Conservation (phyloP, 345 rosid genomes). For the Eucalyptus virginea region DNA sequence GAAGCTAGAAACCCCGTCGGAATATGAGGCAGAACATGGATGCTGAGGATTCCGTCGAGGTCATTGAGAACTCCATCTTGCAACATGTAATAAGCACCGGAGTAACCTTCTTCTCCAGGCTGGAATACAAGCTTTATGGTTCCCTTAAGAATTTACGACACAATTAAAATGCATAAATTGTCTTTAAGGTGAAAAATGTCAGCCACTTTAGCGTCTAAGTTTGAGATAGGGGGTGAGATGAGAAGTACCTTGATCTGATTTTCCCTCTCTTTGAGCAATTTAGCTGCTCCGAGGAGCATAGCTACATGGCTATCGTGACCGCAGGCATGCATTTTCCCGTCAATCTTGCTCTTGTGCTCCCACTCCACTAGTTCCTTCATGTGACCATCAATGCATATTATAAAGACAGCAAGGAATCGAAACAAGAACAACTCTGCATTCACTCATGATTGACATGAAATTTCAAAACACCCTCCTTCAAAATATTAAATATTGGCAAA, state of each 20-base stretch:
- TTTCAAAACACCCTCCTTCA: not conserved
- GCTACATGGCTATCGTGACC: constrained; percentile 69
- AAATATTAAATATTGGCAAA: not conserved
- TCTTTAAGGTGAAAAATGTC: not conserved
- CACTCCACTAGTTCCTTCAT: constrained; percentile 58
- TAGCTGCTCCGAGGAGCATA: constrained; percentile 81
- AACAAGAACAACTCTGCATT: not conserved
- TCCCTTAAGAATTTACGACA: constrained; percentile 17
- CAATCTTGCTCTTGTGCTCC: constrained; percentile 54
- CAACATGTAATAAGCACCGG: constrained; percentile 61
- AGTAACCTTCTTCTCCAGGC: constrained; percentile 69
- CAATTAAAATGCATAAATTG: not conserved
- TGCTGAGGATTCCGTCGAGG: constrained; percentile 34
- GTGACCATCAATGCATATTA: not conserved
- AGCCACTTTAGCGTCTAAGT: not conserved
- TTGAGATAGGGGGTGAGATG: not conserved
- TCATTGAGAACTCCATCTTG: constrained; percentile 47
- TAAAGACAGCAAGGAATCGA: not conserved
- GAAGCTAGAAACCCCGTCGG: constrained; percentile 40
- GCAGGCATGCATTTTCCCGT: constrained; percentile 75
- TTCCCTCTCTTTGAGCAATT: constrained; percentile 32
- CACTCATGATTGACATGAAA: not conserved
- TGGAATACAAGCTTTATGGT: constrained; percentile 72
- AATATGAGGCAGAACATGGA: constrained; percentile 39
- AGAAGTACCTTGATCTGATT: constrained; percentile 33